Base-by-base conservation (phyloP, 306 rosid species). In the Quercus engelmannii region DNA sequence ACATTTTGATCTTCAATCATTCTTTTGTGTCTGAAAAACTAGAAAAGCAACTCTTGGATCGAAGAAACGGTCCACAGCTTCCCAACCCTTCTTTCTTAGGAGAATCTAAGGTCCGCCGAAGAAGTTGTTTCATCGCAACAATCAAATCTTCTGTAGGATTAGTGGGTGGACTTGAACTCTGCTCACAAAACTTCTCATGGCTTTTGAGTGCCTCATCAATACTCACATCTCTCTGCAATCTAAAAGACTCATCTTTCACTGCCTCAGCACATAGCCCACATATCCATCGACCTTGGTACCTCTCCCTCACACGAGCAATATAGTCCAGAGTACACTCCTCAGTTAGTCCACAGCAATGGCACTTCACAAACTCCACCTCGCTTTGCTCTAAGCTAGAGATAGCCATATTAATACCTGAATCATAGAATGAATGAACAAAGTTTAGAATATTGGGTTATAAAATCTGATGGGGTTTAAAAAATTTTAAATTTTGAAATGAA, bases 221-320 rank as follows among this genome's bases (percentile, higher is more conserved):
- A 59, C 75, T 79, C 55, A 91, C 87, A 0, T 74, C 73, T 51
- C 74, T 77, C 69, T 62, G 26, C 28, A 86, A 81, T 76, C 89
- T 85, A n/a, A 76, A 35, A 2, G 43, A 54, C 65, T 89, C 91
- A 58, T 92, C 91, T 41, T 91, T 89, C 81, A 95, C 93, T 1
- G 94, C 99, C 79, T 89, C 95, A 0, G 86, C 67, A 21, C 98
- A 95, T 1, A 92, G 87, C 18, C 99, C 98, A 5, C 99, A 95
- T 54, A 95, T 83, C 98, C 98, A 95, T 10, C 87, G 85, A 0
- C 93, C 98, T 2, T 83, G 85, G 21, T 87, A 87, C 71, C 87
- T 74, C 83, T 91, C 97, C 21, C 79, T 78, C 55, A 91, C 97
- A 0, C 86, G 79, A 1, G 76, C 73, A 51, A 94, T 90, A 83